These are phyloP conservation scores for Periconia macrospinosa DNA, from an alignment of 2,329 filamentous ascomycete species.

Conservation along the genomic window DNA sequence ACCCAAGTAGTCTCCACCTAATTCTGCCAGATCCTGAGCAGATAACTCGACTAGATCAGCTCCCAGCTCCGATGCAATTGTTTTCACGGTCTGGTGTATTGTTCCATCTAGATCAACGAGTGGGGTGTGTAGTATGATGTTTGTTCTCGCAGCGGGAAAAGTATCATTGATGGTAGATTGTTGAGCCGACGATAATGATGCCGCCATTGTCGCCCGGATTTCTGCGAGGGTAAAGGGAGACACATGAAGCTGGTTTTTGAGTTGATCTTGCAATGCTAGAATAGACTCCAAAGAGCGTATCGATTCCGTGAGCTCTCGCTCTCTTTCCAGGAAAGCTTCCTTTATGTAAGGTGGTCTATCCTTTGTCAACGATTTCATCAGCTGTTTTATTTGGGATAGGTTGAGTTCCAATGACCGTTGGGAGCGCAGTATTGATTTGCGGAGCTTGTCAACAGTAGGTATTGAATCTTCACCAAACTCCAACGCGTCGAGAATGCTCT, in stretches of 20 bases:
- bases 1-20: constrained; percentile 71
- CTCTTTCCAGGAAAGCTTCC: not conserved
- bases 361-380: not conserved
- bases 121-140: constrained; percentile 63
- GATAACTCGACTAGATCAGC: constrained; percentile 71
- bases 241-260: constrained; percentile 7
- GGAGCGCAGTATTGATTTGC: not conserved
- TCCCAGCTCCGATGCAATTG: constrained; percentile 61
- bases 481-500: constrained; percentile 4
- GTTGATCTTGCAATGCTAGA: not conserved
- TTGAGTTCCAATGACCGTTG: not conserved
- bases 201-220: constrained; percentile 54
- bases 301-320: not conserved
- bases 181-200: constrained; percentile 46
- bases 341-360: not conserved
- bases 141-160: constrained; percentile 56
- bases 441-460: not conserved
- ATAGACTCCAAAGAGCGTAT: not conserved
- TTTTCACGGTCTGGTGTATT: constrained; percentile 64
- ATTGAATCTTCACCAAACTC: constrained; percentile 4
- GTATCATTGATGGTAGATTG: constrained; percentile 43
- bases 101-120: constrained; percentile 57
- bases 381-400: not conserved
- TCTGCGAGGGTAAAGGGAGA: constrained; percentile 43
- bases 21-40: constrained; percentile 69